Percentiles rank a stretch among this genome's conserved stretches.
These are phyloP conservation scores for Eucalyptus polybractea DNA, from an alignment of 345 rosid genomes.

Conservation along the genomic window DNA sequence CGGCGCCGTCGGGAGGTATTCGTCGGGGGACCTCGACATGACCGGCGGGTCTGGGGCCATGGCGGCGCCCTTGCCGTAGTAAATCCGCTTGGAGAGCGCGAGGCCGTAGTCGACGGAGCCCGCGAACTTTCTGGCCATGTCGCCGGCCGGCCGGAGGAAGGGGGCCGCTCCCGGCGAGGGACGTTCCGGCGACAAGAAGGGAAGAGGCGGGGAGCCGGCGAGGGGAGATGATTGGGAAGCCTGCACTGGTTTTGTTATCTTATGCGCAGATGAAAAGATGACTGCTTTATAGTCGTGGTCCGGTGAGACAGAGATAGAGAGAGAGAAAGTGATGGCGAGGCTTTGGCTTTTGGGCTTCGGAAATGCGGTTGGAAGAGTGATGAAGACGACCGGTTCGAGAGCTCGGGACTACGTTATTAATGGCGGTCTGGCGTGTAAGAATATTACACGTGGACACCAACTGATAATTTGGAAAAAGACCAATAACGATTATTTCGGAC, in stretches of 20 bases:
- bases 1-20: conserved; percentile 52
- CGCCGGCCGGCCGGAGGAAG: neutral
- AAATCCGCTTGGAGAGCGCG: conserved; percentile 47
- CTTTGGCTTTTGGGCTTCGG: neutral
- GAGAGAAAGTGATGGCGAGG: neutral
- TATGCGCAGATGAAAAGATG: neutral
- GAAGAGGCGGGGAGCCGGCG: neutral
- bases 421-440: neutral
- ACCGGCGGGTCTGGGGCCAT: conserved; percentile 16
- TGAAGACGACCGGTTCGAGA: neutral
- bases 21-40: conserved; percentile 28
- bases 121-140: conserved; percentile 50
- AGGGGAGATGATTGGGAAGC: neutral
- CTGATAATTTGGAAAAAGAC: neutral
- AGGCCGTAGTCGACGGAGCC: conserved; percentile 61
- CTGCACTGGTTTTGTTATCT: neutral
- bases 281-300: neutral
- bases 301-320: neutral
- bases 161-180: neutral
- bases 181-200: neutral
- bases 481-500: neutral
- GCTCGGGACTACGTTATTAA: neutral
- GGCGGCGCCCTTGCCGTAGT: conserved; percentile 60
- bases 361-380: neutral
- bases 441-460: neutral